Evolutionary conservation across 192 early-diverging fungal genomes (phyloP), one percentile per base, ranked within the genome.

Genomic region (Coemansia sp.): DNA sequence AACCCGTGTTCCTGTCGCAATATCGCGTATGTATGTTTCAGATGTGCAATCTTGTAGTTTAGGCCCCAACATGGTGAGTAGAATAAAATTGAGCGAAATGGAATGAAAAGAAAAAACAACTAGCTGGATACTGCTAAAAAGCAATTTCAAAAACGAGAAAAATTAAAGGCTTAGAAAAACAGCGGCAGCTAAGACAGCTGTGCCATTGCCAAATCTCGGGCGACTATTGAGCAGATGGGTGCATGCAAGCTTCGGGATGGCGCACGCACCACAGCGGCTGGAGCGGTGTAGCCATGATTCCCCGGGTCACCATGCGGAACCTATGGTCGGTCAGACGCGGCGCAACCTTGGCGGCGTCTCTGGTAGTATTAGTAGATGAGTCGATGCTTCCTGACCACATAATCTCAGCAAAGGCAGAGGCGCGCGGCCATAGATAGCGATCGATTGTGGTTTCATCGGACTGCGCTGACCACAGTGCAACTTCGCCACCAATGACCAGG

Each of bases 241-340:
- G 79, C 41, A 68, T 32, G 40, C 77, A 81, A 9, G 68, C 54
- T 49, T 79, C 83, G 9, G 86, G 86, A 49, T 89, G 67, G 59
- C 81, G 83, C 16, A 85, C 85, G 64, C 87, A 91, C 88, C 88
- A 91, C 48, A 91, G 75, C 1, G 87, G 92, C 64, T 92, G 89
- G 18, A 92, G 61, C 19, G 89, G 86, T 50, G 88, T 86, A 3
- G 90, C 88, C 63, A 71, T 72, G 63, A 89, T 89, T 1, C 88
- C 89, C 57, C 90, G 81, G 11, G 77, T 71, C 13, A 91, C 81
- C 74, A 92, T 80, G 56, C 90, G 77, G 84, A 89, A 91, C 18
- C 90, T 81, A 58, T 87, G 86, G 63, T 92, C 89, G 21, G 86
- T 86, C 70, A 93, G 84, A 41, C 90, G 75, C 15, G 85, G 79